Percentiles rank a stretch among this genome's conserved stretches.
Evolutionary conservation across 441 rosid species (phyloP).

Genomic region (Jatropha multifida): DNA sequence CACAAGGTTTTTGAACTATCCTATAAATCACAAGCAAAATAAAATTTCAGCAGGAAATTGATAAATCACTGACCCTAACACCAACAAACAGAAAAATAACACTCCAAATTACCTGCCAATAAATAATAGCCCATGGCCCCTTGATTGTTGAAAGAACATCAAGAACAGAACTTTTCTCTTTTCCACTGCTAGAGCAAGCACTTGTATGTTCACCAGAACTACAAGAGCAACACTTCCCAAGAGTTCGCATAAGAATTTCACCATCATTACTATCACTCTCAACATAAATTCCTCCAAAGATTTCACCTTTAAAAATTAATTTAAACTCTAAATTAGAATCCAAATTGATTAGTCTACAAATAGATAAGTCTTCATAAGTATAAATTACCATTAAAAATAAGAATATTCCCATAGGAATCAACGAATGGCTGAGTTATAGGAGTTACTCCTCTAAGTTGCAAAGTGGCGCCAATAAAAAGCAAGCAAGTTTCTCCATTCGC

Average conservation of each 20-base stretch:
- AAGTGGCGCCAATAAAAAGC: slow-evolving; percentile 65
- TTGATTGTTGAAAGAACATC: slow-evolving; percentile 67
- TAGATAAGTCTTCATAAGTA: not conserved
- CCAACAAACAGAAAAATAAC: slow-evolving; percentile 29
- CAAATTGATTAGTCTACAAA: not conserved
- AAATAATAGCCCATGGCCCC: slow-evolving; percentile 84
- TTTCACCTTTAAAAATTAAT: slow-evolving; percentile 47
- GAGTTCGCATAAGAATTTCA: slow-evolving; percentile 48
- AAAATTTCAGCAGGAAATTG: not conserved
- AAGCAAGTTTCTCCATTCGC: slow-evolving; percentile 22
- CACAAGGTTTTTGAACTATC: slow-evolving; percentile 72
- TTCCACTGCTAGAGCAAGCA: slow-evolving; percentile 25
- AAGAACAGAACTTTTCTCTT: slow-evolving; percentile 38
- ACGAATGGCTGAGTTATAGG: slow-evolving; percentile 59
- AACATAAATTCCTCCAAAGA: slow-evolving; percentile 68
- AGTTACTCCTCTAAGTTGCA: slow-evolving; percentile 70
- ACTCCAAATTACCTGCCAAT: slow-evolving; percentile 73
- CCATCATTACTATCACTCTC: slow-evolving; percentile 60
- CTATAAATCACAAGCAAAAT: slow-evolving; percentile 29
- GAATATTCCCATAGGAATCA: slow-evolving; percentile 55
- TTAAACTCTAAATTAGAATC: slow-evolving; percentile 3
- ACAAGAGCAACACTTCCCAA: slow-evolving; percentile 48
- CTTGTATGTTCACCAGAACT: slow-evolving; percentile 21
- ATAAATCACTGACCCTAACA: not conserved
- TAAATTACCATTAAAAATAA: slow-evolving; percentile 65